phyloP scores from a whole-genome alignment of 129 eudicot species.

The Oenanthe sinensis region DNA sequence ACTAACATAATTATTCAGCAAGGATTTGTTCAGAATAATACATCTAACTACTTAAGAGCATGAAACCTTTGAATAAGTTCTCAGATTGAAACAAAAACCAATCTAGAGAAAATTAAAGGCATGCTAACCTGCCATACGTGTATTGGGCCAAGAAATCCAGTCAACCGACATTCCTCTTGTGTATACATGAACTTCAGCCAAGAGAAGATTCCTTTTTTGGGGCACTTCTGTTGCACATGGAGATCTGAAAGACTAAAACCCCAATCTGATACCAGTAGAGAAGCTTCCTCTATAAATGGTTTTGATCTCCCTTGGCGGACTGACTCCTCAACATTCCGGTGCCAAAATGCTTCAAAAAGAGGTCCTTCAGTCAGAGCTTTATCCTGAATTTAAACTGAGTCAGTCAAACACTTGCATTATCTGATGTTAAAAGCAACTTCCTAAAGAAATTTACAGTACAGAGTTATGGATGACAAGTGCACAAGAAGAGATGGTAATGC shows the following conservation, averaged over 20 bases:
- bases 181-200: conserved; percentile 59
- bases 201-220: conserved; percentile 52
- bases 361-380: conserved; percentile 40
- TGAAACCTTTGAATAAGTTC: background rate
- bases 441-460: background rate
- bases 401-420: background rate
- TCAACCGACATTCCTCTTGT: conserved; percentile 54
- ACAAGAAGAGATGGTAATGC: background rate
- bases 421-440: background rate
- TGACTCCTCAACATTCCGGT: conserved; percentile 77
- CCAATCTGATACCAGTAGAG: conserved; percentile 65
- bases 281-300: conserved; percentile 77
- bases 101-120: background rate
- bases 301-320: conserved; percentile 50
- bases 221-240: conserved; percentile 60
- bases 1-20: background rate
- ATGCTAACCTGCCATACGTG: conserved; percentile 92
- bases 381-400: conserved; percentile 43
- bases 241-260: conserved; percentile 63
- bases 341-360: conserved; percentile 64
- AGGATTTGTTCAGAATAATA: background rate
- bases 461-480: background rate
- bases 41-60: background rate
- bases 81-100: background rate
- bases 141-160: conserved; percentile 77